Base-by-base conservation (phyloP, 2,329 filamentous ascomycete species). In the Penicillium sp. region DNA sequence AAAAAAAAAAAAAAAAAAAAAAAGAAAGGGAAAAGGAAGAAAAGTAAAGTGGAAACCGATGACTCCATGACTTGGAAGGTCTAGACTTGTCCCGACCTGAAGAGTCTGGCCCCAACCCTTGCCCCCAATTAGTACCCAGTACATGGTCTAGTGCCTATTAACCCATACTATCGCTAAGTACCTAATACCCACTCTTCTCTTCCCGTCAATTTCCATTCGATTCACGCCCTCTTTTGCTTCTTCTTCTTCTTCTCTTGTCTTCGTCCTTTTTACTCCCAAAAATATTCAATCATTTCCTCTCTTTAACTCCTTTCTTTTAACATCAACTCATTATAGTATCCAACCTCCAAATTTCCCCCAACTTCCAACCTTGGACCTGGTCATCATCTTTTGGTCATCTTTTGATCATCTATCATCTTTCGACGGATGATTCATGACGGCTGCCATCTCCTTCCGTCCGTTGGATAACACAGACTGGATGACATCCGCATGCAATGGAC, bases 401-500 rank as follows among this genome's bases (percentile, higher is more conserved):
- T 31, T 16, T 20, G 35, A 50, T 29, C 32, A 34, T 34, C 26
- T 29, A 29, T 9, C 20, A 29, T 49, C 11, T 11, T n/a, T 26
- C 48, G 44, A 37, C 55, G 31, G 35, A 61, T 59, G 46, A 46
- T 61, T 56, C 37, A 61, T 62, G 55, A 58, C 59, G 49, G 56
- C 60, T 55, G 54, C 50, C 51, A 53, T 60, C 61, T 34, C 46
- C 40, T 46, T 53, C 37, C 59, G 22, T 50, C 58, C 59, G 46
- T 48, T 59, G 56, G 56, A 61, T 59, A 57, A 60, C 53, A 47
- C 55, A 64, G 57, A 61, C 62, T 72, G 67, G 61, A 72, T 72
- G 68, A 66, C 70, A 69, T 58, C 61, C 53, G 55, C 61, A 56
- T 71, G 69, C 62, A 62, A 71, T 73, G 69, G 67, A 68, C 62